Evolutionary conservation across 78 protist genomes (phyloP).

Genomic region (Polysphondylium violaceum): DNA sequence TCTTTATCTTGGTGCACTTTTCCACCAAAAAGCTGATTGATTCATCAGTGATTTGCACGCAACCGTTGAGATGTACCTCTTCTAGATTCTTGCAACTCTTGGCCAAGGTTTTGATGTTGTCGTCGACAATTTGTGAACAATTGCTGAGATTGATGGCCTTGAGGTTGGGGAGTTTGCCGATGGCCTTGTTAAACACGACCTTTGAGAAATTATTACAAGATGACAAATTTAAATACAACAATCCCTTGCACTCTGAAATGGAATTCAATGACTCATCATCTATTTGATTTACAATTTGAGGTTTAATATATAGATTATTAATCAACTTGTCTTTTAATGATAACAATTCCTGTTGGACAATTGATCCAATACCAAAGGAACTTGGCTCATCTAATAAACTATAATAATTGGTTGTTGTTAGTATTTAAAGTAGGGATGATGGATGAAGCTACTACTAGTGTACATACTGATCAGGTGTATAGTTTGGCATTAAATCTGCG

Average conservation of each 20-base stretch:
- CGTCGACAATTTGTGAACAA: slow-evolving; percentile 53
- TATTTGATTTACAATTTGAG: slow-evolving; percentile 3
- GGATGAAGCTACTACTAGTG: not conserved
- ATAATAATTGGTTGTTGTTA: not conserved
- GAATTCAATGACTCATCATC: slow-evolving; percentile 35
- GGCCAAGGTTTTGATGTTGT: not conserved
- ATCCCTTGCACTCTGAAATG: slow-evolving; percentile 7
- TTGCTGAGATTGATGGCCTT: slow-evolving; percentile 21
- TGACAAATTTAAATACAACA: slow-evolving; percentile 44
- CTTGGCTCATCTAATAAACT: slow-evolving; percentile 17
- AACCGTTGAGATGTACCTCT: slow-evolving; percentile 50
- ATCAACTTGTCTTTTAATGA: slow-evolving; percentile 7
- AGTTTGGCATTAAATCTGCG: slow-evolving; percentile 32
- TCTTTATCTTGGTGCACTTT: slow-evolving; percentile 5
- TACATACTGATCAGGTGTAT: slow-evolving; percentile 36
- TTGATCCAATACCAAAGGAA: slow-evolving; percentile 27
- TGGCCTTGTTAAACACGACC: not conserved
- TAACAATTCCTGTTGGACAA: too few relatives aligned
- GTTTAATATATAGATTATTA: not conserved
- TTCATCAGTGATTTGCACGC: slow-evolving; percentile 24
- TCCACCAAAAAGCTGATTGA: not conserved
- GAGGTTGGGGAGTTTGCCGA: not conserved
- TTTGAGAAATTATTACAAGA: slow-evolving; percentile 22
- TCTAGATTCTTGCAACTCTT: slow-evolving; percentile 24
- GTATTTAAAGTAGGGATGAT: not conserved